Evolutionary conservation across 805 yeast species (phyloP).

Genomic region (Pichia heedii): DNA sequence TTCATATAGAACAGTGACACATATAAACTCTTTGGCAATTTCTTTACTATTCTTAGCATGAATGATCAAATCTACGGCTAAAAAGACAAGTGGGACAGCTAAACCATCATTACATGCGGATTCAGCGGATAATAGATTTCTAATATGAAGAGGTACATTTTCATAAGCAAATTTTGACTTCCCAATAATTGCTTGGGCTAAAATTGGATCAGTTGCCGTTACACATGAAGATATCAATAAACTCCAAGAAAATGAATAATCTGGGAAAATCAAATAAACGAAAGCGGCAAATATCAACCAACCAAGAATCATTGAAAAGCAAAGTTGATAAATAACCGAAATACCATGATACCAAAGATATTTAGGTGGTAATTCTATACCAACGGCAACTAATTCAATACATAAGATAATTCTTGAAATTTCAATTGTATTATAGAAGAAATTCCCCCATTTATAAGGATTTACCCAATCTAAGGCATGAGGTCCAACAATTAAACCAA

Average conservation of each 20-base stretch:
- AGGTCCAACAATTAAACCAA: constrained; percentile 52
- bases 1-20: constrained; percentile 50
- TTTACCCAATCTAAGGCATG: constrained; percentile 49
- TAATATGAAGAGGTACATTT: constrained; percentile 47
- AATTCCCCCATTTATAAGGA: constrained; percentile 46
- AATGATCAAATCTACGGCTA: constrained; percentile 46
- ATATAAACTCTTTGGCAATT: constrained; percentile 53
- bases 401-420: constrained; percentile 54
- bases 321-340: constrained; percentile 42
- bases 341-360: constrained; percentile 49
- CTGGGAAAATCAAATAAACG: constrained; percentile 52
- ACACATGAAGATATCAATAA: constrained; percentile 59
- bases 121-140: constrained; percentile 57
- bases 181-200: constrained; percentile 63
- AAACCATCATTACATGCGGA: constrained; percentile 69
- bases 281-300: constrained; percentile 58
- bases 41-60: constrained; percentile 38
- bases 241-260: constrained; percentile 42
- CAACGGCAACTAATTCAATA: constrained; percentile 60
- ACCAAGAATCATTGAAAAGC: constrained; percentile 64
- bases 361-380: constrained; percentile 59
- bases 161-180: constrained; percentile 54
- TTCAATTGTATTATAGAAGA: constrained; percentile 43
- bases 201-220: constrained; percentile 69
- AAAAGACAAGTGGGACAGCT: constrained; percentile 57